phyloP scores from a whole-genome alignment of 371 early-diverging fungal genomes.

The Entomophthora muscae region DNA sequence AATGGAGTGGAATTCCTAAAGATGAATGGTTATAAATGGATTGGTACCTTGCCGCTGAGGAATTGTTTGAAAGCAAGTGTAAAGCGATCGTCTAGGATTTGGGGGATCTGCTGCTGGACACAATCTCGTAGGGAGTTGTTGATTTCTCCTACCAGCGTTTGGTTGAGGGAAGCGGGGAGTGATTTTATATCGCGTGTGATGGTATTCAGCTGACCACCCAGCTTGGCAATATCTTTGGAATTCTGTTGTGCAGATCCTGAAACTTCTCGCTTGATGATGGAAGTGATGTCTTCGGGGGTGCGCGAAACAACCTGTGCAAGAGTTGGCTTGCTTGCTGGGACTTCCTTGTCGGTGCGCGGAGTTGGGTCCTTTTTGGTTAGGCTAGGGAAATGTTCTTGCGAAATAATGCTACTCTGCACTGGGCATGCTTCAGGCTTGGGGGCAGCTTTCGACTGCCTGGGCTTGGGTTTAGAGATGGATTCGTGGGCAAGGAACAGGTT shows the following conservation, averaged over 20 bases:
- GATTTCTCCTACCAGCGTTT: not conserved
- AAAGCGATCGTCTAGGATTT: not conserved
- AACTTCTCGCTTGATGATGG: not conserved
- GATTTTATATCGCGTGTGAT: not conserved
- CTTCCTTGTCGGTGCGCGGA: not conserved
- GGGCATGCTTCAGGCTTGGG: not conserved
- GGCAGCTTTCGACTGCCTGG: not conserved
- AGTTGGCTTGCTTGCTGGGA: not conserved
- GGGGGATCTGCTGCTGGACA: not conserved
- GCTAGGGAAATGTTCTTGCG: not conserved
- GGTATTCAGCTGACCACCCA: not conserved
- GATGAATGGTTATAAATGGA: not conserved
- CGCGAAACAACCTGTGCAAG: not conserved
- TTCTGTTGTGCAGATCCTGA: not conserved
- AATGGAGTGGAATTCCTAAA: not conserved
- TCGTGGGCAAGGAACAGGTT: not conserved
- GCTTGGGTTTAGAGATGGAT: not conserved
- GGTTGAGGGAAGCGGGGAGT: not conserved
- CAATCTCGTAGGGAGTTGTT: not conserved
- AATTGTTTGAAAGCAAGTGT: not conserved
- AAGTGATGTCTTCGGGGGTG: not conserved
- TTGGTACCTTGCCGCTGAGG: not conserved
- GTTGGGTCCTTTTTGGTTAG: not conserved
- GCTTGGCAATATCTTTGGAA: not conserved
- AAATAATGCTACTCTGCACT: not conserved